A percentile compares a stretch with the other conserved stretches of the same genome.
Evolutionary conservation across 768 basidiomycete genomes (phyloP).

Genomic region (Butyriboletus loyo): DNA sequence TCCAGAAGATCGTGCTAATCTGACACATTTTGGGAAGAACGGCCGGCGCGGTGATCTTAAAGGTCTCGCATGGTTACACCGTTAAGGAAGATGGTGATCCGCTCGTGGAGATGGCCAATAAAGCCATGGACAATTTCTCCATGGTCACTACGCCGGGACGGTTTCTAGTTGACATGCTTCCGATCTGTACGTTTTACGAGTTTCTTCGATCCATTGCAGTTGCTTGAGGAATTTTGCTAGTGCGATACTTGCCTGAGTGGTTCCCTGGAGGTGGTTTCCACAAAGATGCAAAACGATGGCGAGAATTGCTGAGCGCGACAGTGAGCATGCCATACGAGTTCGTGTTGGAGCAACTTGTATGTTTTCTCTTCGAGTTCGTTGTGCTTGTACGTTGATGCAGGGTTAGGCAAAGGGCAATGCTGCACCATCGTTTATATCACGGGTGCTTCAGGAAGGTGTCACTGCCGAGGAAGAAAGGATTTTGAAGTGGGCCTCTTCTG

Average conservation of each 20-base stretch:
- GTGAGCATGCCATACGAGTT: conserved; percentile 1
- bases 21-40: conserved; percentile 24
- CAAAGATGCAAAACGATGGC: conserved; percentile 4
- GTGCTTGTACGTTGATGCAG: background rate
- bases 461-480: conserved; percentile 9
- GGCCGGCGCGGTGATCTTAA: conserved; percentile 33
- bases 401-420: conserved; percentile 8
- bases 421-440: conserved; percentile 11
- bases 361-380: background rate
- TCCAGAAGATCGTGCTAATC: background rate
- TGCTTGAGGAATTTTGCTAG: background rate
- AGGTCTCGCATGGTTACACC: conserved; percentile 36
- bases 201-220: background rate
- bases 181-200: conserved; percentile 2
- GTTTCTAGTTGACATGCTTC: conserved; percentile 11
- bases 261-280: conserved; percentile 20
- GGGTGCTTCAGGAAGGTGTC: no score
- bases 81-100: conserved; percentile 32
- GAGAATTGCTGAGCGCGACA: conserved; percentile 1
- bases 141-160: background rate
- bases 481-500: conserved; percentile 14
- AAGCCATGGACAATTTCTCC: conserved; percentile 18
- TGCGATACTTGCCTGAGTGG: conserved; percentile 20
- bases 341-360: conserved; percentile 14
- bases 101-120: conserved; percentile 28